phyloP scores from a whole-genome alignment of 2,329 filamentous ascomycete genomes.

The Chaetomiaceae sp. region DNA sequence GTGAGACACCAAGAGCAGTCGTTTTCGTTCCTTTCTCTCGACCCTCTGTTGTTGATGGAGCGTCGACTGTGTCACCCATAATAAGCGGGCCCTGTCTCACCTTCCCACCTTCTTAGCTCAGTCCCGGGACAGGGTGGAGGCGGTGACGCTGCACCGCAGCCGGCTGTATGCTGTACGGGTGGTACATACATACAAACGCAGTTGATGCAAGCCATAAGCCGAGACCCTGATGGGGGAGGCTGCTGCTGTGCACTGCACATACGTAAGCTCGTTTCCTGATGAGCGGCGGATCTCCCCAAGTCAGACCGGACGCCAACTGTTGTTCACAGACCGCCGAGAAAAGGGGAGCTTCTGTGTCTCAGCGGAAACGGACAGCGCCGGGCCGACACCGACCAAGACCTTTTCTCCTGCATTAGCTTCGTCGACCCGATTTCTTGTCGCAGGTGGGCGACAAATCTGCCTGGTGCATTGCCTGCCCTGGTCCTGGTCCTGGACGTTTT shows the following conservation, averaged over 20 bases:
- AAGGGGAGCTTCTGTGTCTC: not conserved
- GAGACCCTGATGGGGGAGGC: not conserved
- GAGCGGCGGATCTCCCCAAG: slow-evolving; percentile 9
- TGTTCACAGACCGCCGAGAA: not conserved
- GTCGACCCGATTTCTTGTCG: too few species aligned
- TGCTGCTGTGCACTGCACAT: not conserved
- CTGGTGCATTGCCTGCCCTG: too few species aligned
- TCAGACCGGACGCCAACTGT: not conserved
- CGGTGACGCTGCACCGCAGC: not conserved
- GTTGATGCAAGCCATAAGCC: too few species aligned
- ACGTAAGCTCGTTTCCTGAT: not conserved
- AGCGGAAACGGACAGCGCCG: too few species aligned
- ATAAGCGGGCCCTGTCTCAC: slow-evolving; percentile 1
- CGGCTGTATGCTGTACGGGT: not conserved
- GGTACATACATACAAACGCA: not conserved
- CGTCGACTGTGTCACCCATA: not conserved
- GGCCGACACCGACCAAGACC: too few species aligned
- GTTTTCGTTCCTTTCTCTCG: not conserved
- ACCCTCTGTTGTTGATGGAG: not conserved
- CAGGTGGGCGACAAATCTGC: too few species aligned
- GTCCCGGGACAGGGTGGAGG: not conserved
- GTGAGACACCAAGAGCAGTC: not conserved
- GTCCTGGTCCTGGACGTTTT: too few species aligned
- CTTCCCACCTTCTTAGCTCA: not conserved
- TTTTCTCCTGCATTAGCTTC: too few species aligned